A percentile compares a stretch with the other conserved stretches of the same genome.
phyloP scores from a whole-genome alignment of 2,329 filamentous ascomycete species.

The Fusarium decemcellulare region DNA sequence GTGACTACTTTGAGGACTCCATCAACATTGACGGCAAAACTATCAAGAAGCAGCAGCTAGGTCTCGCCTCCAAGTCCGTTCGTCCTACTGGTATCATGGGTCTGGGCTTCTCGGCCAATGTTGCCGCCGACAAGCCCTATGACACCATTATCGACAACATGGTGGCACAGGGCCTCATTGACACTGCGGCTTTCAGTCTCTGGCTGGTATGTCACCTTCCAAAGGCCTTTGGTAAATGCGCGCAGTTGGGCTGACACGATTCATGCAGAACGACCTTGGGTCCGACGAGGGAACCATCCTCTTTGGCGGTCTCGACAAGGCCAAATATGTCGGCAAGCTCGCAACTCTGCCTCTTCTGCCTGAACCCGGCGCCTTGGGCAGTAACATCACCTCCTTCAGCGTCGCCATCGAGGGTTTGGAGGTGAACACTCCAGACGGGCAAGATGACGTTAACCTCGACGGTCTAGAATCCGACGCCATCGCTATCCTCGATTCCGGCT shows the following conservation, averaged over 20 bases:
- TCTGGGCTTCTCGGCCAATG: slow-evolving; percentile 68
- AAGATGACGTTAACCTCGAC: slow-evolving; percentile 50
- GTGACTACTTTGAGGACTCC: slow-evolving; percentile 71
- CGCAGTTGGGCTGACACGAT: slow-evolving; percentile 16
- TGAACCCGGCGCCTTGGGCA: slow-evolving; percentile 57
- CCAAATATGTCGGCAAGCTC: slow-evolving; percentile 75
- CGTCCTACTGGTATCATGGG: slow-evolving; percentile 71
- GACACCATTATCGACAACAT: slow-evolving; percentile 76
- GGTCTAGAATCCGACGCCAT: slow-evolving; percentile 68
- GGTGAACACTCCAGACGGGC: slow-evolving; percentile 47
- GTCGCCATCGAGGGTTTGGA: slow-evolving; percentile 56
- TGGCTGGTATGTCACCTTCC: slow-evolving; percentile 63
- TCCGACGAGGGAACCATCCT: slow-evolving; percentile 78
- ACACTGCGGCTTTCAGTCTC: slow-evolving; percentile 76
- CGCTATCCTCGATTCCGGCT: slow-evolving; percentile 82
- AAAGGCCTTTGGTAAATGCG: not conserved
- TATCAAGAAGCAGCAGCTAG: slow-evolving; percentile 69
- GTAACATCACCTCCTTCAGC: slow-evolving; percentile 57
- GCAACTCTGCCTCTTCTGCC: slow-evolving; percentile 62
- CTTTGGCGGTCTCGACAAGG: slow-evolving; percentile 84
- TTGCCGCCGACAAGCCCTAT: slow-evolving; percentile 60
- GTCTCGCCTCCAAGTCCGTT: slow-evolving; percentile 63
- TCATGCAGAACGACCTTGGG: slow-evolving; percentile 69
- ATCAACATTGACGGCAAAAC: slow-evolving; percentile 63
- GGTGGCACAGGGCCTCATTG: slow-evolving; percentile 72